Percentiles rank a stretch among this genome's conserved stretches.
Conservation (phyloP, 768 basidiomycete genomes). For the Cytidiella melzeri region DNA sequence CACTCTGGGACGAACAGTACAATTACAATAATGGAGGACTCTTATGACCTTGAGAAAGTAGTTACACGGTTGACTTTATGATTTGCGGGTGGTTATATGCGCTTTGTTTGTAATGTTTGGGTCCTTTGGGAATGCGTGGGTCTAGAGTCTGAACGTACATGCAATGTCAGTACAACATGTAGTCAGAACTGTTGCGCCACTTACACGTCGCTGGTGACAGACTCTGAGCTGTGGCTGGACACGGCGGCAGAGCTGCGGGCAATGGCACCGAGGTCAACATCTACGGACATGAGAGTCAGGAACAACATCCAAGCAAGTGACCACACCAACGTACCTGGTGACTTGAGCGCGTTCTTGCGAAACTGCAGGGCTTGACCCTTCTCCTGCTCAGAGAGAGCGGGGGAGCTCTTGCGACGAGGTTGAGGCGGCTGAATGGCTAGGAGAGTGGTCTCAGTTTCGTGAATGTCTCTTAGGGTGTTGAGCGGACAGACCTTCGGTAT, state of each 20-base stretch:
- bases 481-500: conserved; percentile 12
- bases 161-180: neutral
- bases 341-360: conserved; percentile 70
- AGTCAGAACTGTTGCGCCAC: neutral
- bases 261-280: conserved; percentile 66
- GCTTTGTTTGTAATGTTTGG: neutral
- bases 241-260: conserved; percentile 78
- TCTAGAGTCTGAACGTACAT: neutral
- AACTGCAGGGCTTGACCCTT: conserved; percentile 56
- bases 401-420: conserved; percentile 30
- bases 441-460: neutral
- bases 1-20: neutral
- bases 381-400: conserved; percentile 56
- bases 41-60: too few relatives aligned
- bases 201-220: conserved; percentile 25
- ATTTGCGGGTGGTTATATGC: neutral
- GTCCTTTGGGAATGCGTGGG: neutral
- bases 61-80: neutral
- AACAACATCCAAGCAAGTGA: neutral
- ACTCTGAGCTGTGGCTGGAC: conserved; percentile 39
- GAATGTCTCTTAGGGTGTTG: too few relatives aligned
- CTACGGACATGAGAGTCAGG: conserved; percentile 7
- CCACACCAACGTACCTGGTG: conserved; percentile 32
- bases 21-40: too few relatives aligned
- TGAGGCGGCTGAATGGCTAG: neutral